Evolutionary conservation across 2,329 filamentous ascomycete species (phyloP).

Genomic region (Sclerotinia spermophila): DNA sequence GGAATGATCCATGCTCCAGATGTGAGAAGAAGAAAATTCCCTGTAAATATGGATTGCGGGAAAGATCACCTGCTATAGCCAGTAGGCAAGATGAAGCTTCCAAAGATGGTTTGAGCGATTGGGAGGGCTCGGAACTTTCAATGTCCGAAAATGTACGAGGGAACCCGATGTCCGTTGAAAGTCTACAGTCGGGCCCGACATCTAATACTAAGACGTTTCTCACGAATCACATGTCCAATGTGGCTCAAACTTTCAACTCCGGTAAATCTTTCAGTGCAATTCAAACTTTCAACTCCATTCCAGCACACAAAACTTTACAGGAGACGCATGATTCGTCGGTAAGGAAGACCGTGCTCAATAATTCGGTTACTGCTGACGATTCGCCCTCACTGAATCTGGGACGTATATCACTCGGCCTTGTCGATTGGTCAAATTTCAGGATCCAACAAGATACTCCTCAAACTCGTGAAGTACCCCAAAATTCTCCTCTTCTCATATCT

Average conservation of each 20-base stretch:
- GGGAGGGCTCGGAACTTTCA: not conserved
- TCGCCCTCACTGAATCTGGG: not conserved
- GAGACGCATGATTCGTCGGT: too few relatives aligned
- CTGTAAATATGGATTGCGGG: conserved; percentile 38
- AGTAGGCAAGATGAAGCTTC: not conserved
- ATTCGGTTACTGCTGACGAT: not conserved
- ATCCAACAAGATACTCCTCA: conserved; percentile 21
- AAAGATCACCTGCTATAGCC: not conserved
- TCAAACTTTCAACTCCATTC: not conserved
- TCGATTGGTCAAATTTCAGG: conserved; percentile 24
- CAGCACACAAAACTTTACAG: not conserved
- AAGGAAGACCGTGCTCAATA: not conserved
- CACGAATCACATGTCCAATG: not conserved
- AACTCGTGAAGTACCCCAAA: not conserved
- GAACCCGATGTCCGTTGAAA: not conserved
- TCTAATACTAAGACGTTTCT: not conserved
- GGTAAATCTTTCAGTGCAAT: too few relatives aligned
- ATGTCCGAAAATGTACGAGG: not conserved
- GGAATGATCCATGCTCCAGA: conserved; percentile 40
- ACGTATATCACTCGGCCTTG: not conserved
- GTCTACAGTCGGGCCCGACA: not conserved
- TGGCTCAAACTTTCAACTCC: not conserved
- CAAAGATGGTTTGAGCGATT: not conserved
- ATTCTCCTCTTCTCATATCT: not conserved
- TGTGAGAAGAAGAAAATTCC: conserved; percentile 41